Conservation (phyloP, 495 filamentous ascomycete species). For the Bathelium albidoporum region DNA sequence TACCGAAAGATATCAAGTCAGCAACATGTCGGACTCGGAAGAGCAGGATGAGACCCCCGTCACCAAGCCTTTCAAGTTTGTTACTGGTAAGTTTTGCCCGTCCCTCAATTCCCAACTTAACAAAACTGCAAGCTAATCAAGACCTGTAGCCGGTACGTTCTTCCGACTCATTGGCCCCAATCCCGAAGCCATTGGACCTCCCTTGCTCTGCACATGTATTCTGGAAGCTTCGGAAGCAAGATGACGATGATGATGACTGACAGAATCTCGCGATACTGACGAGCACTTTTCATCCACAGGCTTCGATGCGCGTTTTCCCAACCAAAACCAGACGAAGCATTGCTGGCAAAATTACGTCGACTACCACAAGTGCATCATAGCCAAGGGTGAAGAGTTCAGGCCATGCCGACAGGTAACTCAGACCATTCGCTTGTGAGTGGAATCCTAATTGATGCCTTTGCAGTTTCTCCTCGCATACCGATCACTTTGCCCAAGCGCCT, state of each 20-base stretch:
- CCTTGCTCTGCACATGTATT: not conserved
- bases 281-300: slow-evolving; percentile 43
- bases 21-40: slow-evolving; percentile 69
- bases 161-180: not conserved
- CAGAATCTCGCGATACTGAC: slow-evolving; percentile 9
- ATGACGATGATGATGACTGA: no score
- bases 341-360: slow-evolving; percentile 99
- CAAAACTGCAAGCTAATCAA: slow-evolving; percentile 8
- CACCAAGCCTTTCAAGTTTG: slow-evolving; percentile 99
- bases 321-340: slow-evolving; percentile 89
- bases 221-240: not conserved
- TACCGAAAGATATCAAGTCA: not conserved
- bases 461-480: slow-evolving; percentile 94
- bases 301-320: slow-evolving; percentile 98
- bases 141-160: slow-evolving; percentile 27
- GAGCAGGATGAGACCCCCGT: slow-evolving; percentile 66
- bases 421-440: not conserved
- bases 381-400: slow-evolving; percentile 97
- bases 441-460: not conserved
- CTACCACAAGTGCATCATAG: slow-evolving; percentile 97
- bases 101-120: not conserved
- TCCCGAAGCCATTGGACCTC: not conserved
- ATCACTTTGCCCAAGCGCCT: slow-evolving; percentile 90
- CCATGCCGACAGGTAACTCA: slow-evolving; percentile 83
- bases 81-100: slow-evolving; percentile 67